Base-by-base conservation (phyloP, 2,329 filamentous ascomycete genomes). In the Alternaria novae-zelandiae region DNA sequence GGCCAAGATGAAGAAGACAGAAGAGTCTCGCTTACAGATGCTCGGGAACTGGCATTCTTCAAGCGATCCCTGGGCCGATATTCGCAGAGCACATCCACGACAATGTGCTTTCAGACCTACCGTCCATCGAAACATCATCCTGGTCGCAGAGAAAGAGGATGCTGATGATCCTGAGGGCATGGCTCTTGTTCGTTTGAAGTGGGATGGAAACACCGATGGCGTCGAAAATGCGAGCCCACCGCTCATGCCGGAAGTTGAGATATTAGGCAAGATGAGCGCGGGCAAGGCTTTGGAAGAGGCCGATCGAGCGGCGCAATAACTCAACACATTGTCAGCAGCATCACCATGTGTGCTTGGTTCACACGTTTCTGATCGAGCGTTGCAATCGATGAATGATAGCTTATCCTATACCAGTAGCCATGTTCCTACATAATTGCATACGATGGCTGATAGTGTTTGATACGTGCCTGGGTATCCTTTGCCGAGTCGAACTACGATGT, bases 1-100 rank as follows among this genome's bases (percentile, higher is more conserved):
- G 51, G 28, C 23, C 0, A 20, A 54, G 15, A 54, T 43, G 51
- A 41, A 41, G 36, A 41, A 17, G n/a, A 54, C 51, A 54, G 51
- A 32, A 17, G 51, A 54, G 23, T 54, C 51, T 25, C 51, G 51
- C 32, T 43, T 54, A 9, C 51, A 54, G 30, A 54, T 54, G 51
- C 51, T 54, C 30, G 51, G 51, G 28, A 54, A 54, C 30, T 54
- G 32, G 28, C 23, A n/a, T 43, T 54, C 51, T 26, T 41, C 36
- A 26, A 43, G n/a, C n/a, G 32, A 54, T 21, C 51, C 51, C 17
- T 54, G 51, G 51, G 20, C 30, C 11, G 51, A 54, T 6, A 54
- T 54, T n/a, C 51, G 51, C 10, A 36, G 4, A 20, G 30, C 32
- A 6, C 51, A 54, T 43, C 36, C 30, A 25, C 51, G 36, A 20